Conservation (phyloP, 805 yeast genomes). For the Ogataea glucozyma region DNA sequence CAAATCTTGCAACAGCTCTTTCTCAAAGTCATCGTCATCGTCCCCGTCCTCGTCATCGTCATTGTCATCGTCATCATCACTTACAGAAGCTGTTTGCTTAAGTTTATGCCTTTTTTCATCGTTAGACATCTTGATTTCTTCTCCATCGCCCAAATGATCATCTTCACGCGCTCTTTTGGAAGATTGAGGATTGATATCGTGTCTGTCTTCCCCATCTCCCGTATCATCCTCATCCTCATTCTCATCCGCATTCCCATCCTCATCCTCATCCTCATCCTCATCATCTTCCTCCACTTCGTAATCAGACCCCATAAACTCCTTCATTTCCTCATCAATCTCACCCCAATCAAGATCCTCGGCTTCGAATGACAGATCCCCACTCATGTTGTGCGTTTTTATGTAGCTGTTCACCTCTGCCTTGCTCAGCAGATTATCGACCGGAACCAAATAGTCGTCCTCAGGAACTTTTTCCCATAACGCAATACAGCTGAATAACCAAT, state of each 20-base stretch:
- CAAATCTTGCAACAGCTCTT: conserved; percentile 50
- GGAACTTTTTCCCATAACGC: conserved; percentile 73
- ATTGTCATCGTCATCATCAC: conserved; percentile 15
- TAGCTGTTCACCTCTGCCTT: conserved; percentile 49
- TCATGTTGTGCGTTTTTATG: conserved; percentile 36
- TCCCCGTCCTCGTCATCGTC: conserved; percentile 28
- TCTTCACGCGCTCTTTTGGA: conserved; percentile 25
- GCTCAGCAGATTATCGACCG: conserved; percentile 48
- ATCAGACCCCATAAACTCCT: conserved; percentile 49
- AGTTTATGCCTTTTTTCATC: conserved; percentile 24
- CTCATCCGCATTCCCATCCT: conserved; percentile 13
- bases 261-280: conserved; percentile 16
- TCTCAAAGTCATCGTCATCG: conserved; percentile 46
- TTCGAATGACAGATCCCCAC: conserved; percentile 42
- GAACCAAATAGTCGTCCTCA: conserved; percentile 57
- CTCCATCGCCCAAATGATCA: conserved; percentile 26
- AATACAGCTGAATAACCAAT: conserved; percentile 88
- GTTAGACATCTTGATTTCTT: conserved; percentile 16
- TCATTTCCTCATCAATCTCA: conserved; percentile 59
- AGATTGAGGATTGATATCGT: no score
- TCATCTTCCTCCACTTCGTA: conserved; percentile 42
- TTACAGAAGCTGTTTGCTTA: conserved; percentile 1
- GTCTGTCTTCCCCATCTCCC: no score
- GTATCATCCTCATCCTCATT: conserved; percentile 22
- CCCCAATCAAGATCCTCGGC: conserved; percentile 49